A percentile compares a stretch with the other conserved stretches of the same genome.
phyloP scores from a whole-genome alignment of 1,284 basidiomycete species.

The Athelia psychrophila region DNA sequence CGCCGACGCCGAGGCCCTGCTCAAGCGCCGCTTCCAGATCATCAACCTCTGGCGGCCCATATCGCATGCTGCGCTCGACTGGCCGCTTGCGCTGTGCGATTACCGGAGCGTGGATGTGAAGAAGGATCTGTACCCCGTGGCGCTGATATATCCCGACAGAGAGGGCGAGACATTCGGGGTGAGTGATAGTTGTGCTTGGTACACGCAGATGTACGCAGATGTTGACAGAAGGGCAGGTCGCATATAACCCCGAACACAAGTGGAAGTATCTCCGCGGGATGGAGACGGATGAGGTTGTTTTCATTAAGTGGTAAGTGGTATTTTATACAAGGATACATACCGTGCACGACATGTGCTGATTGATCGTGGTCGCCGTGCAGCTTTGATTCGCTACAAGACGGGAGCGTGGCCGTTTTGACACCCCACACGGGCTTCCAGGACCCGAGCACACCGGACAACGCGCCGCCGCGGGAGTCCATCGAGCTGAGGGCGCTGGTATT shows the following conservation, averaged over 20 bases:
- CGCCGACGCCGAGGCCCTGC: slow-evolving; percentile 40
- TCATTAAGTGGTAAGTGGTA: slow-evolving; percentile 44
- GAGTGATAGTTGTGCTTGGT: no score
- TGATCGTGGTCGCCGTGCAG: slow-evolving; percentile 14
- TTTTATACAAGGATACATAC: slow-evolving; percentile 3
- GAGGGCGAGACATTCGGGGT: slow-evolving; percentile 30
- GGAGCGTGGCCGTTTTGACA: slow-evolving; percentile 35
- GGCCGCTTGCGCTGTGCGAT: slow-evolving; percentile 59
- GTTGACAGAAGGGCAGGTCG: slow-evolving; percentile 10
- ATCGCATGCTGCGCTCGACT: slow-evolving; percentile 42
- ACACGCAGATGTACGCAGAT: no score
- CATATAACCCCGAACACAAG: slow-evolving; percentile 32
- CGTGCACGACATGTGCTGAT: no score
- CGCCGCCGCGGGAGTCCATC: slow-evolving; percentile 25
- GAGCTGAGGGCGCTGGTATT: slow-evolving; percentile 29
- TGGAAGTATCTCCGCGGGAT: slow-evolving; percentile 48
- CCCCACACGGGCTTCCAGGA: slow-evolving; percentile 43
- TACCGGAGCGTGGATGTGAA: slow-evolving; percentile 42
- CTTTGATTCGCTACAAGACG: slow-evolving; percentile 32
- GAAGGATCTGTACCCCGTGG: slow-evolving; percentile 42
- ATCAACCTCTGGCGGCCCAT: slow-evolving; percentile 72
- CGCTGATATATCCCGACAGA: slow-evolving; percentile 39
- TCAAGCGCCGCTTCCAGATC: slow-evolving; percentile 57
- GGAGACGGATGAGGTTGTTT: slow-evolving; percentile 41
- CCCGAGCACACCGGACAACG: slow-evolving; percentile 23